Conservation (phyloP, 495 filamentous ascomycete genomes). For the Penicillium lagena region DNA sequence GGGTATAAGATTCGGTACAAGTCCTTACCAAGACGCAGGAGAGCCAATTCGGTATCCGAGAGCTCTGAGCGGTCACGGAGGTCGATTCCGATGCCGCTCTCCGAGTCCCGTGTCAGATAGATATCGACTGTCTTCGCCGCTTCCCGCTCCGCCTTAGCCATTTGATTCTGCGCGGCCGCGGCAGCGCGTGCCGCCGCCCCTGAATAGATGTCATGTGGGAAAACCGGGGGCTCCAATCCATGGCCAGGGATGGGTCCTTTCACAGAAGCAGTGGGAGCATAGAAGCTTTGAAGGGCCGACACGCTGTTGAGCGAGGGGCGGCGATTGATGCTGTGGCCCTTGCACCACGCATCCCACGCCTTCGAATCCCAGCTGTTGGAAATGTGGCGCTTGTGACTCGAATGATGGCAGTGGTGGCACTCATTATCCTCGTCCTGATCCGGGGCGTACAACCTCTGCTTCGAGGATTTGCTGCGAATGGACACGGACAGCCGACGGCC, state of each 20-base stretch:
- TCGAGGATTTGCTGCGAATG: slow-evolving; percentile 35
- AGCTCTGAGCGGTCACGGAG: slow-evolving; percentile 44
- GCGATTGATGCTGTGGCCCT: slow-evolving; percentile 28
- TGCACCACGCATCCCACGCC: slow-evolving; percentile 17
- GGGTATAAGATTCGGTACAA: background rate
- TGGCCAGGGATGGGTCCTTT: slow-evolving; percentile 30
- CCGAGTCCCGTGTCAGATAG: slow-evolving; percentile 48
- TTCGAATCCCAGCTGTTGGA: slow-evolving; percentile 15
- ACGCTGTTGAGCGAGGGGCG: slow-evolving; percentile 34
- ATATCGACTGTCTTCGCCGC: slow-evolving; percentile 24
- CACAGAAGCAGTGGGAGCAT: slow-evolving; percentile 26
- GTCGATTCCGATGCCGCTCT: slow-evolving; percentile 79
- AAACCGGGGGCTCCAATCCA: slow-evolving; percentile 32
- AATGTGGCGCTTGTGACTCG: slow-evolving; percentile 13
- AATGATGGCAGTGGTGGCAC: slow-evolving; percentile 6
- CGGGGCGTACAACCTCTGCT: slow-evolving; percentile 17
- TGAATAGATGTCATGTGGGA: slow-evolving; percentile 40
- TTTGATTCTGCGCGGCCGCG: slow-evolving; percentile 58
- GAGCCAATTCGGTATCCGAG: slow-evolving; percentile 34
- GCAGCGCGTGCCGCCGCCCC: slow-evolving; percentile 67
- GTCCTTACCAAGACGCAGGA: slow-evolving; percentile 34
- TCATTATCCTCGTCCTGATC: slow-evolving; percentile 11
- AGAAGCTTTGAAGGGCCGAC: slow-evolving; percentile 32
- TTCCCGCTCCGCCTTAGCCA: slow-evolving; percentile 18
- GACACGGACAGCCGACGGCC: slow-evolving; percentile 41